A percentile compares a stretch with the other conserved stretches of the same genome.
phyloP scores from a whole-genome alignment of 805 yeast species.

The Grigorovia transvaalensis region DNA sequence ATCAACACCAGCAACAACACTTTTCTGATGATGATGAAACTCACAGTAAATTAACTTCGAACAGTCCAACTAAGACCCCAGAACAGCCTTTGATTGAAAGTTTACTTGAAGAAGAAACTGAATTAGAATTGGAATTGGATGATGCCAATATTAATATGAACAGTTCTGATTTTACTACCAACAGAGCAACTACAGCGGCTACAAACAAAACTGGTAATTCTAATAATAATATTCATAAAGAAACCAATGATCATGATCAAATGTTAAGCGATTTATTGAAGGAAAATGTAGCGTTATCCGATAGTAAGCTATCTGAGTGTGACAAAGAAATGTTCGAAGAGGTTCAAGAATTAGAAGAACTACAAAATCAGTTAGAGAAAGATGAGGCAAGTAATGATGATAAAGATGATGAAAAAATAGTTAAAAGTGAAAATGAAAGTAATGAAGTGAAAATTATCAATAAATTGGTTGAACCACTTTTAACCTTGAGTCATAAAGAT shows the following conservation, averaged over 20 bases:
- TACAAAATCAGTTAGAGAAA: neutral
- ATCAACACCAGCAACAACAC: no score
- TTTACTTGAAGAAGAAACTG: constrained; percentile 20
- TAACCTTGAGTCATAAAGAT: neutral
- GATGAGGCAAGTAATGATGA: neutral
- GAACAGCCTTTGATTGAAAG: constrained; percentile 13
- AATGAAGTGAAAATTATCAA: neutral
- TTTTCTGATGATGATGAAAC: no score
- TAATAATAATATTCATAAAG: neutral
- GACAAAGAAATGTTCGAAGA: neutral
- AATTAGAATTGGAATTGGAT: constrained; percentile 15
- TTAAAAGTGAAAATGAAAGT: neutral
- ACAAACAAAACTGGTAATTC: neutral
- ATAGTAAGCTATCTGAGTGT: neutral
- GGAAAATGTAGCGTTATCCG: neutral
- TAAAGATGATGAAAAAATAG: neutral
- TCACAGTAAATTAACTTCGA: no score
- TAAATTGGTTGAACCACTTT: neutral
- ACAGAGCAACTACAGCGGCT: neutral
- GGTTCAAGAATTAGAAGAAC: neutral
- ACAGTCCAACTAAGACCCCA: neutral
- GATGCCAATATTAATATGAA: neutral
- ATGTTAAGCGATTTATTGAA: neutral
- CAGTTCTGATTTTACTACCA: neutral
- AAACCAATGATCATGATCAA: neutral